Base-by-base conservation (phyloP, 2,329 filamentous ascomycete species). In the Cyanodermella asteris region DNA sequence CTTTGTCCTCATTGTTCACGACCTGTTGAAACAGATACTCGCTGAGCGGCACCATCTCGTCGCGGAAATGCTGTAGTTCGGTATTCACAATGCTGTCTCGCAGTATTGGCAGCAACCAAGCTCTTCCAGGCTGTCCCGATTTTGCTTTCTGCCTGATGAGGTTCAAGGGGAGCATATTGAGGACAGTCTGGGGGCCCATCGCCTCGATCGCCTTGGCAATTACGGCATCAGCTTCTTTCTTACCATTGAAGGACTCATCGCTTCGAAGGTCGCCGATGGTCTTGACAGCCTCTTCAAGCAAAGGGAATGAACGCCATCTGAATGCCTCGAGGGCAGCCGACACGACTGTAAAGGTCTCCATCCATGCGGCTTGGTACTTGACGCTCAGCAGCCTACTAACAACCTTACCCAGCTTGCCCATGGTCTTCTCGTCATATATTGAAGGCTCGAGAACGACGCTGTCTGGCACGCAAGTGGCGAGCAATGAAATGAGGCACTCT, bases 351-450 rank as follows among this genome's bases (percentile, higher is more conserved):
- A 94, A 94, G 1, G 90, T 81, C 45, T 97, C 82, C 51, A 76
- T 70, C 78, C 84, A 93, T 4, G 87, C 87, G 14, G 73, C 69
- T 51, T 94, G 87, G 42, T 82, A 97, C 42, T 87, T 87, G 19
- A 94, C 70, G 25, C 69, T 82, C 22, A 97, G 59, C 6, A 94
- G 57, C 18, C 72, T 65, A 32, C 72, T 71, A 0, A 75, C 70
- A 3, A 61, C 61, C 42, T 66, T 73, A 8, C 50, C 71, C 13
- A 97, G 49, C 44, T 81, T 84, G 42, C 81, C 76, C 7, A 94
- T 50, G 1, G 71, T 63, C 51, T 91, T 91, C 47, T 94, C 82
- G 37, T 94, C 84, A 45, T 77, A 91, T 23, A 91, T 64, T 2
- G 82, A 91, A 13, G 82, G 81, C 35, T 93, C 78, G 5, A 91